phyloP scores from a whole-genome alignment of 2,329 filamentous ascomycete species.

The Fusarium paranaense region DNA sequence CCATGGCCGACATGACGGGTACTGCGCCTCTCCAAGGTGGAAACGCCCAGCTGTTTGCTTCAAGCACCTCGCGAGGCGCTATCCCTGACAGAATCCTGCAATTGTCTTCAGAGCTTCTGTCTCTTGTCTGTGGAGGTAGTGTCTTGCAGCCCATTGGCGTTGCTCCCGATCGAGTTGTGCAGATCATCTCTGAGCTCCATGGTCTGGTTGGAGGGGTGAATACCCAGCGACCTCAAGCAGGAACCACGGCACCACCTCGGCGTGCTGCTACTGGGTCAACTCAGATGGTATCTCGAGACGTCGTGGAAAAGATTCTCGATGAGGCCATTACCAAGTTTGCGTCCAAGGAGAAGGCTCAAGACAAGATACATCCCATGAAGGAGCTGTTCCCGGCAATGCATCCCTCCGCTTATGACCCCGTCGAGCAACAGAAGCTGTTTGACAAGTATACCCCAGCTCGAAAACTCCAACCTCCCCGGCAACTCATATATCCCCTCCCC shows the following conservation, averaged over 20 bases:
- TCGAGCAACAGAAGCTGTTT: neutral
- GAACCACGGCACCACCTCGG: no score
- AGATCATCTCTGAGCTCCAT: neutral
- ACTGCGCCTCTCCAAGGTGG: neutral
- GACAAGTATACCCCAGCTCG: neutral
- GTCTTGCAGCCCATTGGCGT: neutral
- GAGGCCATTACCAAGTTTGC: neutral
- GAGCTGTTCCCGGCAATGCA: neutral
- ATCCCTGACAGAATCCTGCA: neutral
- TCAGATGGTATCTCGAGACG: neutral
- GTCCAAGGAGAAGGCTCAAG: neutral
- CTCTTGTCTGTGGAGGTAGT: neutral
- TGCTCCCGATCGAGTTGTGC: neutral
- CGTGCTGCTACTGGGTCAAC: neutral
- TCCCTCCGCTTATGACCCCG: neutral
- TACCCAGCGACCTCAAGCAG: neutral
- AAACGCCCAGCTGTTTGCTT: neutral
- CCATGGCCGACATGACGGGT: neutral
- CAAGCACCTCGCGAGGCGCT: neutral
- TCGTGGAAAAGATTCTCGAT: neutral
- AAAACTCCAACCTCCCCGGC: constrained; percentile 16
- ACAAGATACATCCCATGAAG: neutral
- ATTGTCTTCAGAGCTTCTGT: neutral
- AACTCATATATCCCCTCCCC: constrained; percentile 10
- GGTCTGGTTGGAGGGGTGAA: neutral